Base-by-base conservation (phyloP, 352 stramenopile species). In the Globisporangium abappressorium region DNA sequence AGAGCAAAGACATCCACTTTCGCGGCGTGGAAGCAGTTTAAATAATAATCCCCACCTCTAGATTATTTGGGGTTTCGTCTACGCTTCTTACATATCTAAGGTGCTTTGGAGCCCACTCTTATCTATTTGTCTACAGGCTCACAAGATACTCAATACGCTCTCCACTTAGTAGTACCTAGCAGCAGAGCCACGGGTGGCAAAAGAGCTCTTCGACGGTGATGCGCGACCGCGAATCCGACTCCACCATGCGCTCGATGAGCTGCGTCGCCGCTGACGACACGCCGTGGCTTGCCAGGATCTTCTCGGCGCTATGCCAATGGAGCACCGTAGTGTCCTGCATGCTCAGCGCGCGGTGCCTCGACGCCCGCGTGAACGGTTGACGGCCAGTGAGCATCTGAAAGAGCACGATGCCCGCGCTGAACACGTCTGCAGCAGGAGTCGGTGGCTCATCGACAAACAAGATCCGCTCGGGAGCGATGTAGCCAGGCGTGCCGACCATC, bases 401-500 rank as follows among this genome's bases (percentile, higher is more conserved):
- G 8, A 90, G 68, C 24, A 90, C 22, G 28, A 92, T 66, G n/a
- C 84, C 84, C 3, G 85, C 49, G 47, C 81, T 89, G 56, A 92
- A 92, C 15, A 89, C 61, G 55, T 91, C 83, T 2, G 73, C 64
- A 34, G 77, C 70, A 0, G 75, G 57, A n/a, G 78, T 85, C 0
- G 80, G 78, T 22, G 79, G 68, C 7, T 65, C 33, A n/a, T 81
- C 46, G 15, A 80, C 68, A 8, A 72, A 28, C 41, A 76, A 59
- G 47, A 89, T 70, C 7, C 81, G 78, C 58, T 90, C 84, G 2
- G 81, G 84, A 4, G 84, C 78, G 36, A 92, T 80, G 57, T 84
- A 92, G 5, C 81, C 84, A 6, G 84, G 84, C 33, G 84, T 92
- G 0, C 84, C 84, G 22, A 85, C 76, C 82, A 91, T 87, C 54